A percentile compares a stretch with the other conserved stretches of the same genome.
Evolutionary conservation across 345 rosid species (phyloP).

Genomic region (Pistacia vera): DNA sequence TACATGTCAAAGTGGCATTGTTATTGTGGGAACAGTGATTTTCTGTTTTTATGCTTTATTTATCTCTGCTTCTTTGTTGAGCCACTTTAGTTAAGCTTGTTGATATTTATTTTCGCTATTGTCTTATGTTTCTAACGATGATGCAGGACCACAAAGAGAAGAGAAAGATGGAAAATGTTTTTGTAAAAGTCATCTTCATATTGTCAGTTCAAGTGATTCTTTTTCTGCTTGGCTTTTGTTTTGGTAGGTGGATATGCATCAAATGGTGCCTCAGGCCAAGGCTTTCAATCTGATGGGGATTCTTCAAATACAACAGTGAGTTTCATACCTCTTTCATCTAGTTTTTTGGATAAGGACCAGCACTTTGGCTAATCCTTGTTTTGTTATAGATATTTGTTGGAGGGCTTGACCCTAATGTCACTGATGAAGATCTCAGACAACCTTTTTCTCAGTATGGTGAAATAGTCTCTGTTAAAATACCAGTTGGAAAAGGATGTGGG

Average conservation of each 20-base stretch:
- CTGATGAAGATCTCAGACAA: constrained; percentile 84
- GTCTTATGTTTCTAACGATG: not conserved
- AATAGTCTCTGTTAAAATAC: constrained; percentile 89
- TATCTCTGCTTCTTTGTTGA: not conserved
- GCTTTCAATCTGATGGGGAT: constrained; percentile 67
- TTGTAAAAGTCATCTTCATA: not conserved
- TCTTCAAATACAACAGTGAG: constrained; percentile 85
- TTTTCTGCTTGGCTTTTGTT: not conserved
- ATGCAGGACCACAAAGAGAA: not conserved
- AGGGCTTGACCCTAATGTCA: constrained; percentile 87
- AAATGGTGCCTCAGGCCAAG: constrained; percentile 58
- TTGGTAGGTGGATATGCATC: constrained; percentile 62
- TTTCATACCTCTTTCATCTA: constrained; percentile 22
- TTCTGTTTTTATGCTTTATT: not conserved
- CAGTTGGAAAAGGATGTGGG: constrained; percentile 89
- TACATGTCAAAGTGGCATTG: not conserved
- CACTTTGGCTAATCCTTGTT: constrained; percentile 26
- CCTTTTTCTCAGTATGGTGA: constrained; percentile 85
- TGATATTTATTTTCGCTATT: not conserved
- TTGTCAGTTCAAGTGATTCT: not conserved
- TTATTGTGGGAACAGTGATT: not conserved
- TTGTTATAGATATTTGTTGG: constrained; percentile 89
- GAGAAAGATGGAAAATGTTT: not conserved
- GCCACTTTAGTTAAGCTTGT: not conserved
- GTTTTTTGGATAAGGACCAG: constrained; percentile 21